phyloP scores from a whole-genome alignment of 208 protist genomes.

The Wallacemonas sp. region DNA sequence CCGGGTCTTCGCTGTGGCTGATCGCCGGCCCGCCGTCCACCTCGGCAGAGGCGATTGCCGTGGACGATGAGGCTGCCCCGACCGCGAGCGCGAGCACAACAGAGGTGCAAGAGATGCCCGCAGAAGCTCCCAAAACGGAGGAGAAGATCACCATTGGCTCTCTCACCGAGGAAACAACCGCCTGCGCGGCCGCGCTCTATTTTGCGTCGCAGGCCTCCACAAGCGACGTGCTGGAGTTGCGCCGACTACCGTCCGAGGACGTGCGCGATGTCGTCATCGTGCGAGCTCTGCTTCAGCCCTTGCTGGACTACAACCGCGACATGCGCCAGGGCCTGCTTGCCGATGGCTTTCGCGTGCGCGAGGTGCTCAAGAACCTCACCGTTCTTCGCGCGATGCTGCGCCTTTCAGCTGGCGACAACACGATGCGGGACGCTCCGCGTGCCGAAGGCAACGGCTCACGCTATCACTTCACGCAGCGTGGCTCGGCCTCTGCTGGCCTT shows the following conservation, averaged over 20 bases:
- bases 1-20: neutral
- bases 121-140: no score
- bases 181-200: neutral
- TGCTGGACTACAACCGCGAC: conserved; percentile 28
- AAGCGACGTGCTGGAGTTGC: conserved; percentile 47
- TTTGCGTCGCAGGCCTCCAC: conserved; percentile 13
- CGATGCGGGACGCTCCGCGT: neutral
- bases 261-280: conserved; percentile 47
- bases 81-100: neutral
- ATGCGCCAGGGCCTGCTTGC: conserved; percentile 26
- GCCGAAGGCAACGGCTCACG: neutral
- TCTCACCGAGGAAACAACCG: conserved; percentile 3
- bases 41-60: neutral
- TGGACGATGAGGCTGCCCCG: neutral
- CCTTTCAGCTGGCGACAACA: neutral
- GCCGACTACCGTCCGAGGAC: conserved; percentile 29
- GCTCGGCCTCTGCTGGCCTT: neutral
- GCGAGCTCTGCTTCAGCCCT: conserved; percentile 39
- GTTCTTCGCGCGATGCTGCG: conserved; percentile 6
- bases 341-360: conserved; percentile 29
- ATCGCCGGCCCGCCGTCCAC: neutral
- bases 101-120: no score
- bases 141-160: conserved; percentile 32
- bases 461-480: neutral
- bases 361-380: conserved; percentile 36